phyloP scores from a whole-genome alignment of 768 basidiomycete species.

The Lentinula sp. region DNA sequence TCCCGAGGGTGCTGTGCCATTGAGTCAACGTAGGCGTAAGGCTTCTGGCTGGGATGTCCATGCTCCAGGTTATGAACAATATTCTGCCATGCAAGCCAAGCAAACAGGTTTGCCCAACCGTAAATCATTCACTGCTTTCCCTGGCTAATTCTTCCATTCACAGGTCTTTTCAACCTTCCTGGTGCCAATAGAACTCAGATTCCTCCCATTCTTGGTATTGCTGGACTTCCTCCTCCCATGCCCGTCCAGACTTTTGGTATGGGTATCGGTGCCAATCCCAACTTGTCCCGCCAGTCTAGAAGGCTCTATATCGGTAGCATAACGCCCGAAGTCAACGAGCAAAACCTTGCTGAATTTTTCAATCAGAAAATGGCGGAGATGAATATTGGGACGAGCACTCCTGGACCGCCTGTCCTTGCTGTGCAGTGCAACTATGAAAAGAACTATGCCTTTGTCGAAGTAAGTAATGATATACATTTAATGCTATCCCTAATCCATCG shows the following conservation, averaged over 20 bases:
- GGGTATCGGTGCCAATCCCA: conserved; percentile 83
- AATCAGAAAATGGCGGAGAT: conserved; percentile 94
- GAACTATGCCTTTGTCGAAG: conserved; percentile 98
- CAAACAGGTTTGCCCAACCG: conserved; percentile 67
- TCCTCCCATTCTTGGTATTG: conserved; percentile 74
- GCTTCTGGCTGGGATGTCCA: conserved; percentile 96
- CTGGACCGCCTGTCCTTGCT: conserved; percentile 86
- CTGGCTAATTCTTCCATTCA: conserved; percentile 11
- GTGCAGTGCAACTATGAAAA: conserved; percentile 99
- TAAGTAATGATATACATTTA: conserved; percentile 26
- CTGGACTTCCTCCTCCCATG: conserved; percentile 77
- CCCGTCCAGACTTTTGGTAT: conserved; percentile 82
- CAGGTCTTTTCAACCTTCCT: conserved; percentile 94
- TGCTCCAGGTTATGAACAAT: conserved; percentile 92
- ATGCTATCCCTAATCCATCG: conserved; percentile 7
- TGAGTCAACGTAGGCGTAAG: conserved; percentile 83
- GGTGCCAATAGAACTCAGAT: conserved; percentile 89
- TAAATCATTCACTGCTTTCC: neutral
- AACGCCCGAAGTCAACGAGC: conserved; percentile 90
- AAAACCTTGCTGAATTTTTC: conserved; percentile 90
- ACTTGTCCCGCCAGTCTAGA: conserved; percentile 88
- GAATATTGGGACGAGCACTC: conserved; percentile 74
- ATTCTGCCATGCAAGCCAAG: conserved; percentile 96
- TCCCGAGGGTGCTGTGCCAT: conserved; percentile 72
- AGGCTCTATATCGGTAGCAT: conserved; percentile 97